Evolutionary conservation across 148 eudicot species (phyloP).

Genomic region (Amaranthus cruentus): DNA sequence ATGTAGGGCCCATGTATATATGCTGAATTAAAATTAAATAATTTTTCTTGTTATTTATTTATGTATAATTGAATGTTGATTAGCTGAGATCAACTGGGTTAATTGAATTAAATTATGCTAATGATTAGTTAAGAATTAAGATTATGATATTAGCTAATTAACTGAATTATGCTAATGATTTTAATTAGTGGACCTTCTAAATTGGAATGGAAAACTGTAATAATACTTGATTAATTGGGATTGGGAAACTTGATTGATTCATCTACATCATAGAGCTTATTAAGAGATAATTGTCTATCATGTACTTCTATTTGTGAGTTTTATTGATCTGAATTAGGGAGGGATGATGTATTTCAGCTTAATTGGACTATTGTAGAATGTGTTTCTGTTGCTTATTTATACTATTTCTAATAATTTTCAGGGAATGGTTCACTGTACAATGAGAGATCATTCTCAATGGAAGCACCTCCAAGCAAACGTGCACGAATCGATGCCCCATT

Average conservation of each 20-base stretch:
- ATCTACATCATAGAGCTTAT: no score
- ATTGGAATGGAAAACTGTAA: background rate
- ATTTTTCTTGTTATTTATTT: no score
- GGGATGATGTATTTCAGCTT: background rate
- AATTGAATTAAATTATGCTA: no score
- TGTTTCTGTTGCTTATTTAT: slow-evolving; percentile 22
- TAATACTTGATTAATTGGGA: background rate
- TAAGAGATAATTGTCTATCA: background rate
- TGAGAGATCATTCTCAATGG: slow-evolving; percentile 41
- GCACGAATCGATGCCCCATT: slow-evolving; percentile 45
- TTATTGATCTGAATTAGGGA: background rate
- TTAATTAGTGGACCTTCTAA: background rate
- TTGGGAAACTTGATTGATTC: background rate
- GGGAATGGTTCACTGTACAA: slow-evolving; percentile 54
- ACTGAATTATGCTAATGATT: background rate
- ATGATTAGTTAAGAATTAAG: background rate
- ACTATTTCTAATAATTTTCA: slow-evolving; percentile 31
- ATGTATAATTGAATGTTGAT: background rate
- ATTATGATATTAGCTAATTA: slow-evolving; percentile 10
- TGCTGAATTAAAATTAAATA: background rate
- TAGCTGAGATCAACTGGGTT: background rate
- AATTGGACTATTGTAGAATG: background rate
- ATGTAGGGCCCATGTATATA: background rate
- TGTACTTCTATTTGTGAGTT: background rate
- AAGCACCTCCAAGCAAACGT: slow-evolving; percentile 53